Conservation (phyloP, 208 protist genomes). For the Herpetomonas tarakana region DNA sequence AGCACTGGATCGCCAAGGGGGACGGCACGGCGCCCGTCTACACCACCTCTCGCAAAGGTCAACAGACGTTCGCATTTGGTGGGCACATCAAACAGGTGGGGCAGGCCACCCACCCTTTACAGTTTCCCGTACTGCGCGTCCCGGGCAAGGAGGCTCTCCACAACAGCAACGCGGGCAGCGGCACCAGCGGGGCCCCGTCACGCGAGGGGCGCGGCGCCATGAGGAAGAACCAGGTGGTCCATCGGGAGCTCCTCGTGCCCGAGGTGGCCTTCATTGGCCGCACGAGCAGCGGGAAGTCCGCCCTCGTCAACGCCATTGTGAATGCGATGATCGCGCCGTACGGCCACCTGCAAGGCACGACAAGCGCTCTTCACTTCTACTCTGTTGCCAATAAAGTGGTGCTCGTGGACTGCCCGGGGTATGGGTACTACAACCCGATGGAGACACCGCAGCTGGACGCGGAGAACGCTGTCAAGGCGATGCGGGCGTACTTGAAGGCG, state of each 20-base stretch:
- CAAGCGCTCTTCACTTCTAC: conserved; percentile 76
- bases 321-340: conserved; percentile 84
- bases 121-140: conserved; percentile 52
- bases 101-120: conserved; percentile 49
- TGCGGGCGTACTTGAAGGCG: conserved; percentile 59
- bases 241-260: conserved; percentile 36
- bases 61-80: conserved; percentile 87
- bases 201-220: neutral
- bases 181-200: neutral
- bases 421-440: conserved; percentile 82
- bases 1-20: conserved; percentile 91
- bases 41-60: conserved; percentile 69
- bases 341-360: conserved; percentile 83
- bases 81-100: conserved; percentile 48
- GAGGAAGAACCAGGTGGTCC: neutral
- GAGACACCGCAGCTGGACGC: conserved; percentile 55
- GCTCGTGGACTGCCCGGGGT: conserved; percentile 87
- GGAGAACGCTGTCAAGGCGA: conserved; percentile 62
- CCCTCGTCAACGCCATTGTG: conserved; percentile 81
- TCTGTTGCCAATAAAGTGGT: conserved; percentile 52
- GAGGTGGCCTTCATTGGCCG: conserved; percentile 88
- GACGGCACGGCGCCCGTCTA: conserved; percentile 88
- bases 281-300: conserved; percentile 84
- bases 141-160: neutral
- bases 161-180: neutral